Evolutionary conservation across 148 eudicot genomes (phyloP), one percentile per base, ranked within the genome.

Genomic region (Fagopyrum esculentum): DNA sequence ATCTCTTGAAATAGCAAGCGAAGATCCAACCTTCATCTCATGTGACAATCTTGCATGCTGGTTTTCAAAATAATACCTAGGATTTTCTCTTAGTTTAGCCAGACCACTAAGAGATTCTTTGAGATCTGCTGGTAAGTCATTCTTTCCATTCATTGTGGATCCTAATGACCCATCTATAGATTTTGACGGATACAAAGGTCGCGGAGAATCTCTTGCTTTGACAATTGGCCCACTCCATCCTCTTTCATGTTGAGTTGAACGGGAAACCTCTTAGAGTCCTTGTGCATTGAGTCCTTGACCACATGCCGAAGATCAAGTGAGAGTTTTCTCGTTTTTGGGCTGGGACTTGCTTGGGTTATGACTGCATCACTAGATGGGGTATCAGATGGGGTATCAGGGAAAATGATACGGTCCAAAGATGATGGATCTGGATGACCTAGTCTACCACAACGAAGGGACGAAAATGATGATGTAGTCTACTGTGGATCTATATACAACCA

Each of bases 281-380:
- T 86, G 81, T 87, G 74, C 90, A 92, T 90, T 9, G 98, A 90
- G 81, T 87, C 93, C 82, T 92, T 90, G 51, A 90, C 98, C 68
- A 90, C 84, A 73, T 90, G 83, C 15, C 87, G 91, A 22, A 22
- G 26, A 22, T 92, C 87, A 72, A 89, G 80, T 64, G 83, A 81
- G 50, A 78, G 89, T 50, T 88, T 85, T 60, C 85, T 89, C 71
- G 74, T 79, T 71, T 81, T 87, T 12, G 90, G 86, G 63, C 89
- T 88, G 45, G 87, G 80, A 79, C 80, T 81, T 45, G 86, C 76
- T 80, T 82, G 87, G 82, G 80, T 85, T 84, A 84, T 81, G 56
- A 88, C 68, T 1, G 88, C 82, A 74, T 90, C 93, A 72, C 79
- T 84, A 56, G 92, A 86, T 75, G 92, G n/a, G n/a, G n/a, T n/a